A percentile compares a stretch with the other conserved stretches of the same genome.
phyloP scores from a whole-genome alignment of 768 basidiomycete species.

The Leccinellum luteum region DNA sequence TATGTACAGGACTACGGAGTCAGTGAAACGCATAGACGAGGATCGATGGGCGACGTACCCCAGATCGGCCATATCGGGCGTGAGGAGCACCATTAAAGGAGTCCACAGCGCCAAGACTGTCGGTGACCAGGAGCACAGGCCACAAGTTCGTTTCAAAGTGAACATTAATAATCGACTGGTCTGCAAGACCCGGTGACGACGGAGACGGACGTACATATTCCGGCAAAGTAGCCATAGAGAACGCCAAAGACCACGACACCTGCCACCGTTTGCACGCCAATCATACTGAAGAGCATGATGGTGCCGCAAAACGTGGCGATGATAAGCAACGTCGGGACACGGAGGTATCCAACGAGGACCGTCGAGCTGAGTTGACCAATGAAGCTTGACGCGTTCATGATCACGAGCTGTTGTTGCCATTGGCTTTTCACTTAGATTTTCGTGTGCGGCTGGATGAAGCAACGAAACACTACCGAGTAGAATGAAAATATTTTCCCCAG shows the following conservation, averaged over 20 bases:
- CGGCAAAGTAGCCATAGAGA: constrained; percentile 53
- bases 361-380: constrained; percentile 53
- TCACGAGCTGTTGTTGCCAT: constrained; percentile 42
- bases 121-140: neutral
- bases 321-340: constrained; percentile 38
- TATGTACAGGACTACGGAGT: neutral
- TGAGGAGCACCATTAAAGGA: constrained; percentile 43
- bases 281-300: constrained; percentile 44
- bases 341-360: constrained; percentile 41
- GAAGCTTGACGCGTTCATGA: constrained; percentile 54
- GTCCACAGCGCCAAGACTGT: constrained; percentile 41
- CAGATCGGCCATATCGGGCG: constrained; percentile 49
- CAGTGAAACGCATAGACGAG: neutral
- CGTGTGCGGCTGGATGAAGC: neutral
- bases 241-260: constrained; percentile 43
- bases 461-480: constrained; percentile 44
- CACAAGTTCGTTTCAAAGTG: neutral
- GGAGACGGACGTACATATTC: constrained; percentile 35
- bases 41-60: constrained; percentile 33
- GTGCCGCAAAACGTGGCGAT: constrained; percentile 38
- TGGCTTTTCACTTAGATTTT: neutral
- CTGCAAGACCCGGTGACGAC: neutral
- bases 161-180: neutral
- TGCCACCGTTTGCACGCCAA: constrained; percentile 39
- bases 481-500: constrained; percentile 49